A percentile compares a stretch with the other conserved stretches of the same genome.
Conservation (phyloP, 1,284 basidiomycete genomes). For the Microbotryum intermedium region DNA sequence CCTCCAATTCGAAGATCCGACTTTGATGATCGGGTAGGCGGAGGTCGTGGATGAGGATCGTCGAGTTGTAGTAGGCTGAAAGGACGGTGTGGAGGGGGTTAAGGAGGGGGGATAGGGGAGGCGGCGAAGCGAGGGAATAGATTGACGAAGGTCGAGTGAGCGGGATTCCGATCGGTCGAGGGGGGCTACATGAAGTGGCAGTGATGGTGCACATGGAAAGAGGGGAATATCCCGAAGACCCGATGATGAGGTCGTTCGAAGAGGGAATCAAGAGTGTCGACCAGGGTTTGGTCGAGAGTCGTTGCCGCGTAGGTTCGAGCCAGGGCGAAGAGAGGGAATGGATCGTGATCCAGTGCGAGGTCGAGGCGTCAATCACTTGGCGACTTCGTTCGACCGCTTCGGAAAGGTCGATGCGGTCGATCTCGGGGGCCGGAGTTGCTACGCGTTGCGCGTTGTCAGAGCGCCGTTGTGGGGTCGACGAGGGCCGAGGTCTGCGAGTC, state of each 20-base stretch:
- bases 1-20: not conserved
- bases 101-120: not conserved
- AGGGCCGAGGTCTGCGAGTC: not conserved
- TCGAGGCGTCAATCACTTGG: slow-evolving; percentile 8
- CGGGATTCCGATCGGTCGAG: not conserved
- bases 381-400: not conserved
- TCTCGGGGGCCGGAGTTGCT: not conserved
- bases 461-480: not conserved
- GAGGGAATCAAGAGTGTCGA: slow-evolving; percentile 6
- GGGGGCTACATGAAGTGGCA: not conserved
- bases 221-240: slow-evolving; percentile 4
- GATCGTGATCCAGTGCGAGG: slow-evolving; percentile 1
- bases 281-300: slow-evolving; percentile 16
- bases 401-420: not conserved
- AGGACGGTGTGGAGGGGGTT: slow-evolving; percentile 11
- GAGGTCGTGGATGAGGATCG: slow-evolving; percentile 14
- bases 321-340: slow-evolving; percentile 12
- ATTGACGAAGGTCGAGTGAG: slow-evolving; percentile 8
- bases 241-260: slow-evolving; percentile 10
- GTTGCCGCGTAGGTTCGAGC: not conserved
- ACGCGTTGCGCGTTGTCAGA: not conserved
- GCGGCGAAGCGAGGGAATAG: slow-evolving; percentile 12
- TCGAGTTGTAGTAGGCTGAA: slow-evolving; percentile 19
- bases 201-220: slow-evolving; percentile 6
- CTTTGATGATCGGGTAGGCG: not conserved